Percentiles rank a stretch among this genome's conserved stretches.
These are phyloP conservation scores for Pseudoturritis turrita DNA, from an alignment of 345 rosid genomes.

Conservation along the genomic window DNA sequence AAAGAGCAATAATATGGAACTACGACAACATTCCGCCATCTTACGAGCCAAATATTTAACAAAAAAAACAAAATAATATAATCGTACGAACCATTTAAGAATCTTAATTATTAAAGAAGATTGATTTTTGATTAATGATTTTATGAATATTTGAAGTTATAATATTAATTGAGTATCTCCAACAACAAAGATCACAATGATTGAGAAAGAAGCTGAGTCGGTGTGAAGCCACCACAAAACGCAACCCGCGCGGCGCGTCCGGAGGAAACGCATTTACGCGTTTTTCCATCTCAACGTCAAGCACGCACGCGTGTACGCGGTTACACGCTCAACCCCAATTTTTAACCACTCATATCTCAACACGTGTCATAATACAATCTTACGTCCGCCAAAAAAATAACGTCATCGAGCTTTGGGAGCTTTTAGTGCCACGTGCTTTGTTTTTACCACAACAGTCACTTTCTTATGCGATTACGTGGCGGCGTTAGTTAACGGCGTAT, in stretches of 20 bases:
- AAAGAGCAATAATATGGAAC: no score
- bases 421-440: not conserved
- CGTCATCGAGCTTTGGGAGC: not conserved
- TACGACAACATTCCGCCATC: no score
- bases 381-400: not conserved
- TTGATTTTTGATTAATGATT: not conserved
- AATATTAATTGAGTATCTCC: conserved; percentile 1
- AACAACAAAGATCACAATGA: conserved; percentile 7
- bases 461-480: not conserved
- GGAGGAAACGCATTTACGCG: conserved; percentile 14
- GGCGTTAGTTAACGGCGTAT: not conserved
- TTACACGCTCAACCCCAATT: no score
- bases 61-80: no score
- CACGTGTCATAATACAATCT: not conserved
- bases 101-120: not conserved
- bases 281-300: not conserved
- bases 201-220: conserved; percentile 3
- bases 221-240: conserved; percentile 15
- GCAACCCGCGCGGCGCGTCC: conserved; percentile 14
- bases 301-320: conserved; percentile 1
- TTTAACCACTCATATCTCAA: not conserved
- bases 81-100: not conserved
- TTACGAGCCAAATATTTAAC: no score
- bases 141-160: not conserved
- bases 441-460: not conserved